Evolutionary conservation across 2,329 filamentous ascomycete species (phyloP).

Genomic region (Fonsecaea pedrosoi): DNA sequence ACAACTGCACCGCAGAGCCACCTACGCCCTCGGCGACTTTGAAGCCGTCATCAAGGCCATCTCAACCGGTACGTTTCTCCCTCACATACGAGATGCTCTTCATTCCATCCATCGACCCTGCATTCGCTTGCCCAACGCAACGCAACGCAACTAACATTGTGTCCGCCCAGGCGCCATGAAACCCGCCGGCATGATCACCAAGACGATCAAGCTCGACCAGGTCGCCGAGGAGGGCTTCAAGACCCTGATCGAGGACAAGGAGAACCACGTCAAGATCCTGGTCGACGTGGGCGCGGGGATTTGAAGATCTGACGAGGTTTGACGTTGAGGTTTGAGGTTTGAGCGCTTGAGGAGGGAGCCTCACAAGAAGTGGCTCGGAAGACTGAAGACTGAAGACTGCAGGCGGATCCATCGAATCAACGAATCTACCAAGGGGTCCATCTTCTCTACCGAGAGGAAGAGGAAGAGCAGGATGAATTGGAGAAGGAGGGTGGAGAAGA

Average conservation of each 20-base stretch:
- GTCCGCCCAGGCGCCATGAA: slow-evolving; percentile 36
- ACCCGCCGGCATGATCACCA: slow-evolving; percentile 43
- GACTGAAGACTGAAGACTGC: no score
- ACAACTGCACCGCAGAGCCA: slow-evolving; percentile 44
- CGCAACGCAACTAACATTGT: not conserved
- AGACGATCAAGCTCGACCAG: slow-evolving; percentile 41
- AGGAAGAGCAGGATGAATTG: not conserved
- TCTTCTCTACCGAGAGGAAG: not conserved
- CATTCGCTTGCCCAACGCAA: no score
- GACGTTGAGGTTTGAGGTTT: no score
- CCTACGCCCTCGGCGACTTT: slow-evolving; percentile 60
- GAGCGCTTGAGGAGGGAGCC: no score
- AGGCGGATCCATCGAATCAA: no score
- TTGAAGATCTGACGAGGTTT: not conserved
- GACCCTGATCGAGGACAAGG: slow-evolving; percentile 45
- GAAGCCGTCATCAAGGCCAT: slow-evolving; percentile 56
- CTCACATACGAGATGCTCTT: not conserved
- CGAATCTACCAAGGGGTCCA: no score
- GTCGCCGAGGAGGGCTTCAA: slow-evolving; percentile 45
- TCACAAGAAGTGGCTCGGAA: no score
- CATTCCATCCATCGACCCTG: no score
- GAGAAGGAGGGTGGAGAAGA: no score
- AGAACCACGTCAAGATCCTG: slow-evolving; percentile 49
- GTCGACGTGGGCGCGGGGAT: slow-evolving; percentile 40
- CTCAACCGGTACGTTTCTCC: slow-evolving; percentile 36